These are phyloP conservation scores for Microdochium paspali DNA, from an alignment of 2,329 filamentous ascomycete genomes.

Conservation along the genomic window DNA sequence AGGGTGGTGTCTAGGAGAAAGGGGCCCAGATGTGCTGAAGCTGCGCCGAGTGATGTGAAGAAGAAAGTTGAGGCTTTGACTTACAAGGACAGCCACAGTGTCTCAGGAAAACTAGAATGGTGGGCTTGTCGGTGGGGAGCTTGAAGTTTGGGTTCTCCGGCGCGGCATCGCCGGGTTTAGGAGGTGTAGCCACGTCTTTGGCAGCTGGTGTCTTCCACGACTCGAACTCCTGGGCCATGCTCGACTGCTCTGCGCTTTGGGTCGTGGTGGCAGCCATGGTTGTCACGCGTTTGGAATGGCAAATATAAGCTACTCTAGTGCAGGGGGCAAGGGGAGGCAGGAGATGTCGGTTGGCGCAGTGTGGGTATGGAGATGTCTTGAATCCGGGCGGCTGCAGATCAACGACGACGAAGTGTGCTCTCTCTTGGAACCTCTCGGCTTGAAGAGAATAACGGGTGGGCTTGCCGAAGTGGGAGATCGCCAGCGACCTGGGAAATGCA, in stretches of 20 bases:
- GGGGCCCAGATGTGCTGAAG: too few relatives aligned
- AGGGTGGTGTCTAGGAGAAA: too few relatives aligned
- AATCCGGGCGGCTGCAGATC: too few relatives aligned
- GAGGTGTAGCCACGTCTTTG: slow-evolving; percentile 35
- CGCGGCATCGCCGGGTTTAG: slow-evolving; percentile 43
- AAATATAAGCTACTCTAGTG: not conserved
- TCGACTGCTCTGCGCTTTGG: slow-evolving; percentile 8
- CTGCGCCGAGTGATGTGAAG: too few relatives aligned
- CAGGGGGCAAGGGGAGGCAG: too few relatives aligned
- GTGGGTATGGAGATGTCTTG: too few relatives aligned
- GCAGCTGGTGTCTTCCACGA: slow-evolving; percentile 28
- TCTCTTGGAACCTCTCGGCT: too few relatives aligned
- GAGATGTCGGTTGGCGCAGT: slow-evolving; percentile 1
- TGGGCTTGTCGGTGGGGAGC: slow-evolving; percentile 45
- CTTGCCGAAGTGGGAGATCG: too few relatives aligned
- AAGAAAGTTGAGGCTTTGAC: slow-evolving; percentile 9
- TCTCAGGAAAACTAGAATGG: slow-evolving; percentile 57
- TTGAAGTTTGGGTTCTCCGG: slow-evolving; percentile 42
- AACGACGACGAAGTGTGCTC: too few relatives aligned
- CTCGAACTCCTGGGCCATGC: slow-evolving; percentile 26
- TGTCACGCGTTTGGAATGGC: not conserved
- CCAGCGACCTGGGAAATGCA: too few relatives aligned
- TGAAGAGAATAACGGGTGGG: too few relatives aligned
- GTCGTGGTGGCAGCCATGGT: not conserved
- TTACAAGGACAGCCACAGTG: slow-evolving; percentile 69